Conservation (phyloP, 192 early-diverging fungal species). For the Chytriomyces hyalinus region DNA sequence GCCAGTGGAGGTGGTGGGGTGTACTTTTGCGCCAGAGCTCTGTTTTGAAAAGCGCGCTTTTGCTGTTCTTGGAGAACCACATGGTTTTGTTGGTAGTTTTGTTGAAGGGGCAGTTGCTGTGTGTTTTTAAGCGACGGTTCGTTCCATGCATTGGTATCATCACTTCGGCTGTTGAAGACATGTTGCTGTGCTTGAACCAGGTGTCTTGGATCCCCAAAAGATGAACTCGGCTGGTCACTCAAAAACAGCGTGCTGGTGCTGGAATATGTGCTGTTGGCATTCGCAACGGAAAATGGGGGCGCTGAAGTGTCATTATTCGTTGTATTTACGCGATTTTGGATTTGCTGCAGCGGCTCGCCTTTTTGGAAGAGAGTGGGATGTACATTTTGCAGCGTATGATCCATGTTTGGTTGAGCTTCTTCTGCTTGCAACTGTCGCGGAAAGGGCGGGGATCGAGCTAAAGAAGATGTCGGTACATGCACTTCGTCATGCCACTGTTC, state of each 20-base stretch:
- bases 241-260: conserved; percentile 27
- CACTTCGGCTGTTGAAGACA: not conserved
- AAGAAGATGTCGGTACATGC: conserved; percentile 31
- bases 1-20: no score
- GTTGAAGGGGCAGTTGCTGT: not conserved
- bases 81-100: not conserved
- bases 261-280: conserved; percentile 23
- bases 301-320: not conserved
- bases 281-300: not conserved
- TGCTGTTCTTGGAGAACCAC: not conserved
- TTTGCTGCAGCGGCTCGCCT: not conserved
- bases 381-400: not conserved
- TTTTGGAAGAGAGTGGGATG: not conserved
- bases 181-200: not conserved
- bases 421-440: not conserved
- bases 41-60: no score
- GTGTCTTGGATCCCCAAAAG: not conserved
- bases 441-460: not conserved
- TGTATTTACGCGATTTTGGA: not conserved
- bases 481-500: conserved; percentile 62
- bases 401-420: not conserved
- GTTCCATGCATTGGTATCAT: not conserved
- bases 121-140: no score
- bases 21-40: no score
- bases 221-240: not conserved